phyloP scores from a whole-genome alignment of 768 basidiomycete genomes.

The Mycena alexandri region DNA sequence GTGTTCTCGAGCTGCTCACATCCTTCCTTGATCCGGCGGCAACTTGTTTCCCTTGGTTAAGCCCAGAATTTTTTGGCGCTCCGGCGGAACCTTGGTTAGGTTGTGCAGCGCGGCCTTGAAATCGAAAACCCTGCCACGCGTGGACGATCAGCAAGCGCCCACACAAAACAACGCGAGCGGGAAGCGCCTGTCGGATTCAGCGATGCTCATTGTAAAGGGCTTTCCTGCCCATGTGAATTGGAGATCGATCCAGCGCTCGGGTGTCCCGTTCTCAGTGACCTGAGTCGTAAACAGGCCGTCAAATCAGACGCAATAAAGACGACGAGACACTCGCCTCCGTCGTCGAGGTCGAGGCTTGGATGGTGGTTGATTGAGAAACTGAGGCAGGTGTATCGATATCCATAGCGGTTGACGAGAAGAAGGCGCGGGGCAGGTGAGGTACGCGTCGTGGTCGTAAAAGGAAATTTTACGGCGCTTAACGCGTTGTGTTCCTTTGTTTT shows the following conservation, averaged over 20 bases:
- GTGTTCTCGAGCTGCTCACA: conserved; percentile 55
- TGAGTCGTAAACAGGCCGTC: background rate
- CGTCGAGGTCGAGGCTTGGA: conserved; percentile 28
- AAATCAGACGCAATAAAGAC: background rate
- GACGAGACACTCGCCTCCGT: conserved; percentile 19
- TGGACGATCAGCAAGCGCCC: conserved; percentile 25
- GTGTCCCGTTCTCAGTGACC: conserved; percentile 27
- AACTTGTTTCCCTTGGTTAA: conserved; percentile 83
- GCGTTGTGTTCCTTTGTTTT: conserved; percentile 12
- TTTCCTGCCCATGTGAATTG: conserved; percentile 83
- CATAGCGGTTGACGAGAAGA: conserved; percentile 12
- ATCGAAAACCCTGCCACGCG: conserved; percentile 75
- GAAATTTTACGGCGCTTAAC: conserved; percentile 1
- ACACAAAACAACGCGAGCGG: conserved; percentile 3
- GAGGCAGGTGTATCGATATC: background rate
- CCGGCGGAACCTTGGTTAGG: conserved; percentile 84
- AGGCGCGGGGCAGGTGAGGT: background rate
- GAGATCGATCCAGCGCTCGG: conserved; percentile 71
- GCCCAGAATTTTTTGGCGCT: conserved; percentile 90
- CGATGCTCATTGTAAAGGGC: conserved; percentile 72
- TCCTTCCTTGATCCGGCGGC: conserved; percentile 78
- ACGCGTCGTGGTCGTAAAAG: conserved; percentile 16
- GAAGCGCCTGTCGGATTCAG: conserved; percentile 80
- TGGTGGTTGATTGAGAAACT: conserved; percentile 5
- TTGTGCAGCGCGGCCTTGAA: conserved; percentile 75